phyloP scores from a whole-genome alignment of 768 basidiomycete genomes.

The Pholiota conissans region DNA sequence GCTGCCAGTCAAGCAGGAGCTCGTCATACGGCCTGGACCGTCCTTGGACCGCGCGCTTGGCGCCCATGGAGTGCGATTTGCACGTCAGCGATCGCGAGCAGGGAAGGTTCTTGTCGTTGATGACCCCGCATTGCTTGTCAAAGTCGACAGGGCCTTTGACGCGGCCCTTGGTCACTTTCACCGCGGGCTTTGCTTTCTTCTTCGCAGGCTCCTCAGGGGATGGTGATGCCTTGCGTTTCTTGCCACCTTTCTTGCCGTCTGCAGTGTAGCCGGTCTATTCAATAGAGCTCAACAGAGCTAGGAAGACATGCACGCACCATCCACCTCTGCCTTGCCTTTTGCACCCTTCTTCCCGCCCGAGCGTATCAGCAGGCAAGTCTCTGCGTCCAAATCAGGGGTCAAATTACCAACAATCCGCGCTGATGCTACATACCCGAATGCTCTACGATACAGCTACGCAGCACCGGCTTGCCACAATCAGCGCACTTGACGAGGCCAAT shows the following conservation, averaged over 20 bases:
- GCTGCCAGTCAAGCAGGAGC: constrained; percentile 89
- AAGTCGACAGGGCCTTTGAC: constrained; percentile 86
- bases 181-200: constrained; percentile 71
- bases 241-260: constrained; percentile 51
- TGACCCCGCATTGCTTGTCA: constrained; percentile 94
- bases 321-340: constrained; percentile 53
- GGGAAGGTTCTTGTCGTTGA: constrained; percentile 90
- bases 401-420: not conserved
- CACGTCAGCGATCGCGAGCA: constrained; percentile 96
- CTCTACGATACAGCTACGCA: constrained; percentile 72
- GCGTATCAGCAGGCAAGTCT: constrained; percentile 66
- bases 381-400: constrained; percentile 6
- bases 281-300: no score
- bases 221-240: constrained; percentile 84
- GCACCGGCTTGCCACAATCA: constrained; percentile 79
- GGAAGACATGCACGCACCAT: constrained; percentile 27
- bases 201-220: constrained; percentile 68
- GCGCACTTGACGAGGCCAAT: constrained; percentile 73
- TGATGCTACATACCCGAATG: constrained; percentile 58
- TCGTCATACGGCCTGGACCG: constrained; percentile 85
- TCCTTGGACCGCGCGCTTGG: constrained; percentile 88
- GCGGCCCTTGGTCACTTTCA: constrained; percentile 78
- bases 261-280: constrained; percentile 1
- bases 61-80: constrained; percentile 97
- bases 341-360: constrained; percentile 49